Conservation (phyloP, 1,139 yeast species). For the Suhomyces bolitotheri region DNA sequence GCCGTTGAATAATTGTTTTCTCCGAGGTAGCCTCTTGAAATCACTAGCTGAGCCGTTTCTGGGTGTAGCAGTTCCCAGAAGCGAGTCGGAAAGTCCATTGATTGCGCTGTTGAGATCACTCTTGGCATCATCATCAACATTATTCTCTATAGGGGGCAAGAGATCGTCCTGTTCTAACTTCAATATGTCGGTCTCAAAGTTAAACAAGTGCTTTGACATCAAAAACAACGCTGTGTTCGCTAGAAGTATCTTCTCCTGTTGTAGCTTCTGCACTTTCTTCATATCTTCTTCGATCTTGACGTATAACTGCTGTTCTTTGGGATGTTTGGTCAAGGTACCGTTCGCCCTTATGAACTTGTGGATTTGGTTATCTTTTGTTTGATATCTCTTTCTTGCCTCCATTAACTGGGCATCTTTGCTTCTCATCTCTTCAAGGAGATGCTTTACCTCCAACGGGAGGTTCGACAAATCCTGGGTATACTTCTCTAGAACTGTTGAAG, state of each 20-base stretch:
- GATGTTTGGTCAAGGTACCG: constrained; percentile 79
- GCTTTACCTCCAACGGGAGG: constrained; percentile 85
- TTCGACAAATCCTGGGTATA: constrained; percentile 64
- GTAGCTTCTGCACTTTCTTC: constrained; percentile 58
- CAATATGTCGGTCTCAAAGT: constrained; percentile 73
- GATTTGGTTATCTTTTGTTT: constrained; percentile 71
- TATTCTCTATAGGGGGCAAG: constrained; percentile 54
- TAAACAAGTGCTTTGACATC: constrained; percentile 70
- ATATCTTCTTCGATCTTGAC: constrained; percentile 72
- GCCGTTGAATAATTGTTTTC: constrained; percentile 8
- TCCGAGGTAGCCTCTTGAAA: constrained; percentile 16
- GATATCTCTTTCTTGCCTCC: constrained; percentile 67
- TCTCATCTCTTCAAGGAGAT: constrained; percentile 75
- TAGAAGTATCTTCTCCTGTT: constrained; percentile 73
- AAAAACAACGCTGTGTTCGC: constrained; percentile 83
- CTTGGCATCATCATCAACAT: constrained; percentile 17
- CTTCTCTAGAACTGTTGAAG: constrained; percentile 51
- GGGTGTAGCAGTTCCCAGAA: constrained; percentile 37
- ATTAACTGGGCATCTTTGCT: constrained; percentile 65
- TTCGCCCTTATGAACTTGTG: constrained; percentile 82
- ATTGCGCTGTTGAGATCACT: constrained; percentile 14
- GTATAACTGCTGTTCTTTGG: constrained; percentile 72
- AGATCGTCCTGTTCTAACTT: constrained; percentile 79
- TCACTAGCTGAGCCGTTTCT: constrained; percentile 23
- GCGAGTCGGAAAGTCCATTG: constrained; percentile 25